Evolutionary conservation across 345 rosid species (phyloP), one percentile per base, ranked within the genome.

Genomic region (Gossypium herbaceum): DNA sequence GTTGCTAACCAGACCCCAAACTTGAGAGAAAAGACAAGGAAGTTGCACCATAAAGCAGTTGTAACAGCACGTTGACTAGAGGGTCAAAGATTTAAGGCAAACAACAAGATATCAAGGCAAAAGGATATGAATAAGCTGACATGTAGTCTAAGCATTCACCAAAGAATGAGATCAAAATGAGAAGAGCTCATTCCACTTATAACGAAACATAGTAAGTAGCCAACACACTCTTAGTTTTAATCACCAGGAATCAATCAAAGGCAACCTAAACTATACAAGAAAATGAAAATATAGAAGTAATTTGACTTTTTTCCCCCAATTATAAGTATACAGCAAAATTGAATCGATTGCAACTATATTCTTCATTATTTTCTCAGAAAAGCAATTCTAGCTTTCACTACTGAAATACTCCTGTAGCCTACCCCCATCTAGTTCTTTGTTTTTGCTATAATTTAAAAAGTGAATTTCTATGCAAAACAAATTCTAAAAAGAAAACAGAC

Each of bases 21-120:
- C 80, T 95, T 95, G 7, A 95, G 97, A 52, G 99, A 89, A 78
- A 95, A 95, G 71, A 95, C 98, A 27, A 95, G 97, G 82, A 95
- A 90, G 83, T 95, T 95, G 82, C 98, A 90, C 92, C 99, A 95
- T 43, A 95, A 81, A 72, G 99, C 99, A 83, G 94, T 95, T 41
- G 87, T 95, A 62, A 95, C 99, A 41, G 99, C 99, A 81, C 99
- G 81, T 76, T 95, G 99, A 83, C 99, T 95, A 84, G 67, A 84
- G 84, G 41, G 61, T 44, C 41, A 65, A 79, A 66, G 10, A 77
- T 71, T 73, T 43, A 66, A 81, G 71, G 44, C 61, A 20, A 78
- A 52, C 24, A 27, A 77, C 24, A 72, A 45, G 68, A 68, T 29
- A 44, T 44, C 59, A 52, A 68, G 7, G 48, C 47, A 25, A 25